A percentile compares a stretch with the other conserved stretches of the same genome.
Conservation (phyloP, 331 rosid species). For the Dryas integrifolia region DNA sequence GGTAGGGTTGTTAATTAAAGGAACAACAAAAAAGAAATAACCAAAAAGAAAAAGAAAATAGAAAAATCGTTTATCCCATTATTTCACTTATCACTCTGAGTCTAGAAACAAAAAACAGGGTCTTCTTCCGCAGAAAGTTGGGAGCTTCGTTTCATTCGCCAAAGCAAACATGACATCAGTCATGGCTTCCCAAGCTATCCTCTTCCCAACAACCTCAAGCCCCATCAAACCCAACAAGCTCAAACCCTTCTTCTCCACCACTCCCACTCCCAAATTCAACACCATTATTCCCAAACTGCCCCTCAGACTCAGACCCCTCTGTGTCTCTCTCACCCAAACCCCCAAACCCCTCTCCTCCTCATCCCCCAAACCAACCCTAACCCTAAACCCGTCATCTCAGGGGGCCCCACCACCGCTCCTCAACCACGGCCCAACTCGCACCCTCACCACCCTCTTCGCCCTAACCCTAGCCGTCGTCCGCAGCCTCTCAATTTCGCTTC, state of each 20-base stretch:
- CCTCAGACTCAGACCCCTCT: not conserved
- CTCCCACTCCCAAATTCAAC: not conserved
- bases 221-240: not conserved
- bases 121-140: not conserved
- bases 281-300: not conserved
- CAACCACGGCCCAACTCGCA: slow-evolving; percentile 27
- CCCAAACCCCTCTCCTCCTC: slow-evolving; percentile 7
- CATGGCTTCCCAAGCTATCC: slow-evolving; percentile 15
- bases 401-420: not conserved
- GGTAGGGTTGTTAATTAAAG: too few relatives aligned
- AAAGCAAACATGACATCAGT: slow-evolving; percentile 9
- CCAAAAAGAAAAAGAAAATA: not conserved
- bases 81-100: not conserved
- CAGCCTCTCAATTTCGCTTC: not conserved
- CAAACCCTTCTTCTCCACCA: not conserved
- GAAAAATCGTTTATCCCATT: not conserved
- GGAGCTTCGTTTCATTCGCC: not conserved
- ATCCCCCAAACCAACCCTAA: not conserved
- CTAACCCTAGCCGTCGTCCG: slow-evolving; percentile 24
- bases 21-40: too few relatives aligned
- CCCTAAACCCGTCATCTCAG: not conserved
- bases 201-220: slow-evolving; percentile 8
- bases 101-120: not conserved
- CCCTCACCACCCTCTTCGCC: slow-evolving; percentile 39
- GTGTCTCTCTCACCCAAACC: not conserved